Evolutionary conservation across 768 basidiomycete species (phyloP), one percentile per base, ranked within the genome.

Genomic region (Tulasnella sp.): DNA sequence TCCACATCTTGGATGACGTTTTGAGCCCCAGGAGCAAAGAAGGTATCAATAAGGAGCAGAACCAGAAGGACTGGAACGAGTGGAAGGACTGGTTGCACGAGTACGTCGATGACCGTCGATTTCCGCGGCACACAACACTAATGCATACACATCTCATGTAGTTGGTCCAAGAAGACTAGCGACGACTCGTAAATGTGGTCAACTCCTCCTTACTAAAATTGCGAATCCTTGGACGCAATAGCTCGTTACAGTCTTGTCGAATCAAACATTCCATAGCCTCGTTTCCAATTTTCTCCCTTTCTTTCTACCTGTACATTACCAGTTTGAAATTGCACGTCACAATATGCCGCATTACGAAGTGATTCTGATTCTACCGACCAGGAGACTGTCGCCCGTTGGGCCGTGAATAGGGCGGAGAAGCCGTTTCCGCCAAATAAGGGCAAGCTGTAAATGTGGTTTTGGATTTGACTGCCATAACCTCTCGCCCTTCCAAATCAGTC

Each of bases 81-180:
- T 73, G 73, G 73, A 67, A 70, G 62, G 73, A 73, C 5, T 73
- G 73, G 73, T 42, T 73, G 1, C 36, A 22, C 36, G 65, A 71
- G 70, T 73, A 19, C 32, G 73, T 63, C 3, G 11, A 14, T 8
- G 7, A 22, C 19, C n/a, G 34, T 3, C 3, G 19, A 65, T n/a
- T 34, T 34, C 59, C n/a, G 7, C 5, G 5, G 7, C 26, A 59
- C 52, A 14, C 1, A 17, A 5, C 0, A 17, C 64, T 65, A 19
- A 40, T n/a, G 34, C 2, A 36, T 1, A 5, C 32, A 29, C 35
- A 5, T 34, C 16, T 65, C 4, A 11, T 16, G 35, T 34, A 65
- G 64, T 12, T 65, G 64, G 64, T 5, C 35, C 64, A 65, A 65
- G 64, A 65, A 65, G 34, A 65, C 64, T 3, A 65, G 19, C n/a